Evolutionary conservation across 108 stramenopile species (phyloP).

Genomic region (Cyclotella sp.): DNA sequence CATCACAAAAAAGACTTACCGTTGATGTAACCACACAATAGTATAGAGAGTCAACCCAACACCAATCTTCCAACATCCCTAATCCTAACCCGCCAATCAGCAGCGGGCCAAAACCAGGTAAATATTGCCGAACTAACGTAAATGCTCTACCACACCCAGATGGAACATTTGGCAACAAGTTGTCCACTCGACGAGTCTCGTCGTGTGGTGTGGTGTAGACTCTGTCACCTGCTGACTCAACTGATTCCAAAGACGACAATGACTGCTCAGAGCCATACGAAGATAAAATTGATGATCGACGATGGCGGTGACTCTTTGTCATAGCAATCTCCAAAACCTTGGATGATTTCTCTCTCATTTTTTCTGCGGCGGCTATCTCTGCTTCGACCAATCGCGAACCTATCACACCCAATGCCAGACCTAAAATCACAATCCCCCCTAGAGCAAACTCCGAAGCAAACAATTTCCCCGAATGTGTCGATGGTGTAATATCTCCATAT

Average conservation of each 20-base stretch:
- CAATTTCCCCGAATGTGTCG: slow-evolving; percentile 51
- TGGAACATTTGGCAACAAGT: neutral
- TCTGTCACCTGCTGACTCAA: neutral
- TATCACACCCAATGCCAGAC: slow-evolving; percentile 61
- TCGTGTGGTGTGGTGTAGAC: no score
- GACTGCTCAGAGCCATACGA: neutral
- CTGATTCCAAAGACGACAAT: neutral
- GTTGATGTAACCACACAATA: slow-evolving; percentile 67
- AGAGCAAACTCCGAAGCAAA: slow-evolving; percentile 75
- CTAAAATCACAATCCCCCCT: slow-evolving; percentile 65
- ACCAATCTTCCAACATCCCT: slow-evolving; percentile 35
- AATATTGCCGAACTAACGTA: slow-evolving; percentile 3
- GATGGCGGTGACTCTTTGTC: neutral
- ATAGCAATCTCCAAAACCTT: slow-evolving; percentile 29
- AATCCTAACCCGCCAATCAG: slow-evolving; percentile 33
- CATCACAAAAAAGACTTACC: slow-evolving; percentile 18
- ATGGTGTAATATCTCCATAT: slow-evolving; percentile 38
- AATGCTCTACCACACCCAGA: neutral
- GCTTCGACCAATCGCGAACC: slow-evolving; percentile 56
- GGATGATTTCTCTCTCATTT: slow-evolving; percentile 20
- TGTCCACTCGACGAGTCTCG: no score
- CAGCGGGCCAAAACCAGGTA: slow-evolving; percentile 29
- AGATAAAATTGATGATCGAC: no score
- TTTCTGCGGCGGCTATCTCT: slow-evolving; percentile 50
- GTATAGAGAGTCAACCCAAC: slow-evolving; percentile 54